Percentiles rank a stretch among this genome's conserved stretches.
phyloP scores from a whole-genome alignment of 352 stramenopile genomes.

The Pythium dissimile region DNA sequence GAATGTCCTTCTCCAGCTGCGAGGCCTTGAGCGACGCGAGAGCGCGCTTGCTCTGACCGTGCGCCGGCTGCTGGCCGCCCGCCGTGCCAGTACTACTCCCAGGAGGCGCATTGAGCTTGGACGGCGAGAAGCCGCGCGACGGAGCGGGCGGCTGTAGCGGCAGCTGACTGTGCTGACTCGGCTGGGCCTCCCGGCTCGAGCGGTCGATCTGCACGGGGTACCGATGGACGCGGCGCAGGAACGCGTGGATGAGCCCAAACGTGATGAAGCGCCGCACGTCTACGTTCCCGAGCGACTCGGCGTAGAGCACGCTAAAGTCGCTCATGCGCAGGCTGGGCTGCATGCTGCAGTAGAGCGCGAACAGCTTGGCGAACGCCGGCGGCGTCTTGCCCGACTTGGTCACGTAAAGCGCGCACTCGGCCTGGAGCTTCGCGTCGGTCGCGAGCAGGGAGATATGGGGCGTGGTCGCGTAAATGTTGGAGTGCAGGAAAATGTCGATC shows the following conservation, averaged over 20 bases:
- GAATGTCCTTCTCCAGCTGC: slow-evolving; percentile 67
- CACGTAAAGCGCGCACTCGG: slow-evolving; percentile 77
- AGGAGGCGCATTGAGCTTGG: slow-evolving; percentile 1
- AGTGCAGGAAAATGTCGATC: slow-evolving; percentile 90
- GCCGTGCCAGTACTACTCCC: not conserved
- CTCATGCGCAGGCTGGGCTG: slow-evolving; percentile 81
- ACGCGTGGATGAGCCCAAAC: slow-evolving; percentile 85
- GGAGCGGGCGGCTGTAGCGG: slow-evolving; percentile 26
- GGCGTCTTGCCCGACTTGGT: slow-evolving; percentile 57
- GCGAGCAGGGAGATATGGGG: slow-evolving; percentile 54
- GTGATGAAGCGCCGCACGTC: slow-evolving; percentile 83
- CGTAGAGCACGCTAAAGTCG: slow-evolving; percentile 79
- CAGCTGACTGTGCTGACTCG: slow-evolving; percentile 20
- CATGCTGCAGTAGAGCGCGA: slow-evolving; percentile 84
- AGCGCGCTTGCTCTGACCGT: slow-evolving; percentile 36
- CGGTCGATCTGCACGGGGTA: slow-evolving; percentile 75
- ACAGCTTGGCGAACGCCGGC: slow-evolving; percentile 73
- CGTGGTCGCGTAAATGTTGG: slow-evolving; percentile 86
- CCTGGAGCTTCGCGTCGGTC: slow-evolving; percentile 61
- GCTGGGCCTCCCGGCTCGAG: slow-evolving; percentile 15
- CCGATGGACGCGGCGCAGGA: slow-evolving; percentile 80
- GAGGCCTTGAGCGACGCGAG: slow-evolving; percentile 34
- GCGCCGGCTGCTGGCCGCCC: not conserved
- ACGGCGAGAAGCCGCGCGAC: slow-evolving; percentile 12
- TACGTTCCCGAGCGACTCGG: slow-evolving; percentile 60